Conservation (phyloP, 2,329 filamentous ascomycete genomes). For the Talaromyces sp. region DNA sequence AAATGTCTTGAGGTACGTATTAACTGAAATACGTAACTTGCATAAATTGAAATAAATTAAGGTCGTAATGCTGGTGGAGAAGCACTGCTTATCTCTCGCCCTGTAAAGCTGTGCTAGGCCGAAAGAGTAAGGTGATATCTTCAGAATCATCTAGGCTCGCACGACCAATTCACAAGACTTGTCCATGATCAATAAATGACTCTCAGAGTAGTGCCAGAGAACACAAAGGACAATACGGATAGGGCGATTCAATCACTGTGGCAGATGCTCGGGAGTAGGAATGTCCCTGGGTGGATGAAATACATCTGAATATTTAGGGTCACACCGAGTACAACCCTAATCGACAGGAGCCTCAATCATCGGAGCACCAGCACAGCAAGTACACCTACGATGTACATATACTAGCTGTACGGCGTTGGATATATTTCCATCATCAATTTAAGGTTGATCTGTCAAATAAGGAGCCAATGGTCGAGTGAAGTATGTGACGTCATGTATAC, state of each 20-base stretch:
- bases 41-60: background rate
- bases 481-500: slow-evolving; percentile 1
- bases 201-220: no score
- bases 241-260: no score
- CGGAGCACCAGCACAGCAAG: no score
- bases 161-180: background rate
- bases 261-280: no score
- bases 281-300: no score
- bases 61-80: slow-evolving; percentile 2
- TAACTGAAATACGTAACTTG: background rate
- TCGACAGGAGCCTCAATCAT: no score
- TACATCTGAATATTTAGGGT: no score
- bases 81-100: background rate
- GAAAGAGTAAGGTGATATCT: slow-evolving; percentile 2
- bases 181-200: background rate
- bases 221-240: no score
- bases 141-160: background rate
- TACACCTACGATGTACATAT: no score
- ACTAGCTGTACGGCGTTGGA: no score
- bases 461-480: background rate
- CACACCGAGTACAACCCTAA: no score
- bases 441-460: background rate
- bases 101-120: background rate
- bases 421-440: no score
- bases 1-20: background rate